Conservation (phyloP, 2,329 filamentous ascomycete genomes). For the Escovopsis sp. region DNA sequence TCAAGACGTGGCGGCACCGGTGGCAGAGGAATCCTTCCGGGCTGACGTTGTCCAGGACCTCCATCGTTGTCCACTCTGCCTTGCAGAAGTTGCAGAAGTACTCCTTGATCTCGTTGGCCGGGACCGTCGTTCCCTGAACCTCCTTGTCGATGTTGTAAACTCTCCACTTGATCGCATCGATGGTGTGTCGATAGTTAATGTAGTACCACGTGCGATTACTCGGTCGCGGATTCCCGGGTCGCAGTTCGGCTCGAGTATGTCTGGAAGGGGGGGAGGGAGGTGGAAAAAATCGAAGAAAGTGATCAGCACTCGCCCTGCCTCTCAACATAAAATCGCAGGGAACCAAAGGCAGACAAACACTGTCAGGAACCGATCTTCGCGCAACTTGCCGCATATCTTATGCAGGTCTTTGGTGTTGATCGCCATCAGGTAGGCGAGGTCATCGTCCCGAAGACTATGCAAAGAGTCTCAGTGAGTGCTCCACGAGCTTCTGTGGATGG, state of each 20-base stretch:
- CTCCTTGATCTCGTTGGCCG: conserved; percentile 78
- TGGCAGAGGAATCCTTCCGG: conserved; percentile 68
- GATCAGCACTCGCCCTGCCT: too few relatives aligned
- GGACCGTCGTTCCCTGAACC: conserved; percentile 70
- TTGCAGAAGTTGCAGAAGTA: conserved; percentile 73
- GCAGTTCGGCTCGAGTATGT: conserved; percentile 51
- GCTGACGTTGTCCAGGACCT: conserved; percentile 67
- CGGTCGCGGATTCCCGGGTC: conserved; percentile 67
- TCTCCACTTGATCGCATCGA: conserved; percentile 93
- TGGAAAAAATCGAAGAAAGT: too few relatives aligned
- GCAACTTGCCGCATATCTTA: conserved; percentile 71
- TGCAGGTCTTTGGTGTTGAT: conserved; percentile 88
- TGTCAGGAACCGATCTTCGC: conserved; percentile 72
- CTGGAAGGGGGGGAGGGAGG: conserved; percentile 18
- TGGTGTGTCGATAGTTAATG: conserved; percentile 85
- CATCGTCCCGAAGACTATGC: conserved; percentile 74
- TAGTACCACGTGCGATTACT: conserved; percentile 90
- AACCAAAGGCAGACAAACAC: conserved; percentile 39
- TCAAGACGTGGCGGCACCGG: conserved; percentile 52
- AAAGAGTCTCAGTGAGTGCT: conserved; percentile 52
- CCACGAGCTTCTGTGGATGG: background rate
- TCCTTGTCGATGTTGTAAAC: conserved; percentile 78
- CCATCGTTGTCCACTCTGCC: conserved; percentile 76
- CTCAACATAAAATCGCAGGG: background rate
- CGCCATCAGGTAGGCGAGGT: conserved; percentile 72